Percentiles rank a stretch among this genome's conserved stretches.
Evolutionary conservation across 164 flowering plant species (phyloP).

Genomic region (Vitis rotundifolia): DNA sequence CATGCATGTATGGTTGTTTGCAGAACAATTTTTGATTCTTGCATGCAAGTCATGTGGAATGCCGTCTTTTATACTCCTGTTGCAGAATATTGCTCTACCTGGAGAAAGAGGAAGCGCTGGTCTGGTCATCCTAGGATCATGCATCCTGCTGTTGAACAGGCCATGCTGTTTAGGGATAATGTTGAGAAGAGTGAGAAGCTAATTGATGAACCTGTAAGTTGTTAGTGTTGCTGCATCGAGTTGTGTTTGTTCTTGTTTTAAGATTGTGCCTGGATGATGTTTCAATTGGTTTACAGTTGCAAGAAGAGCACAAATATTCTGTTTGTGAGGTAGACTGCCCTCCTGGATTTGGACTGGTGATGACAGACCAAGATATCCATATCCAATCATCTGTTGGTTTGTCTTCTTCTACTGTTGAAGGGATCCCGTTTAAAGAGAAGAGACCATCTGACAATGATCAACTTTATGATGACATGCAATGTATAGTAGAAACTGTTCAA

Average conservation of each 20-base stretch:
- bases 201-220: conserved; percentile 33
- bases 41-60: conserved; percentile 85
- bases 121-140: conserved; percentile 20
- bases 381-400: conserved; percentile 13
- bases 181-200: conserved; percentile 6
- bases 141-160: conserved; percentile 12
- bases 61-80: conserved; percentile 74
- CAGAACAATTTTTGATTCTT: conserved; percentile 51
- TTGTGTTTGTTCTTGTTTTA: neutral
- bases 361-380: conserved; percentile 8
- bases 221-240: conserved; percentile 1
- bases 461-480: conserved; percentile 22
- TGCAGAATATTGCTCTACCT: conserved; percentile 48
- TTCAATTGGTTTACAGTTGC: conserved; percentile 35
- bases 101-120: conserved; percentile 80
- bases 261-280: conserved; percentile 1
- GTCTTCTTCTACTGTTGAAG: conserved; percentile 16
- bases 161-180: conserved; percentile 2
- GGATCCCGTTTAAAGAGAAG: conserved; percentile 6
- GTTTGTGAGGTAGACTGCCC: conserved; percentile 46
- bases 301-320: conserved; percentile 23
- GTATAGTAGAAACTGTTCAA: conserved; percentile 43
- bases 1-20: conserved; percentile 35
- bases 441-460: conserved; percentile 5
- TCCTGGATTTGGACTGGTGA: conserved; percentile 54